Evolutionary conservation across 441 rosid species (phyloP).

Genomic region (Gossypium davidsonii): DNA sequence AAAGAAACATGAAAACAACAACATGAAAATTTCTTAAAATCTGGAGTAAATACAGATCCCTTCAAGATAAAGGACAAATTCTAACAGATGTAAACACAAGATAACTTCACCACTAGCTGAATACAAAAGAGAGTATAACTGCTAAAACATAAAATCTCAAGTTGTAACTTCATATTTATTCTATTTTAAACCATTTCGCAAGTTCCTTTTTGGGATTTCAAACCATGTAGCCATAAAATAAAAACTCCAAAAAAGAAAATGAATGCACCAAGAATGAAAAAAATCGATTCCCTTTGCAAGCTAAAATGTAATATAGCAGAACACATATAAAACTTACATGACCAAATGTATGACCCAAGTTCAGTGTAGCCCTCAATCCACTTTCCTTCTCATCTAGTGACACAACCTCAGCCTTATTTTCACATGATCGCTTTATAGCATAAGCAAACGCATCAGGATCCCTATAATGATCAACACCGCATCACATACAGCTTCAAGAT

Average conservation of each 20-base stretch:
- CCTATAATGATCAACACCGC: constrained; percentile 33
- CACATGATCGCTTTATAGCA: constrained; percentile 94
- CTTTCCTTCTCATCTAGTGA: constrained; percentile 97
- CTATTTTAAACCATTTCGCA: neutral
- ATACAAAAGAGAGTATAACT: neutral
- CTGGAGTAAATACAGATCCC: neutral
- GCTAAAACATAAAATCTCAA: neutral
- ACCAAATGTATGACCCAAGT: constrained; percentile 97
- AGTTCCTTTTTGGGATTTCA: neutral
- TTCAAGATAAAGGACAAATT: neutral
- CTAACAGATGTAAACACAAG: neutral
- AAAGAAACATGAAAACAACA: constrained; percentile 11
- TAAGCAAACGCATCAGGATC: constrained; percentile 77
- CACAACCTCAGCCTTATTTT: constrained; percentile 94
- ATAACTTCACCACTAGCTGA: neutral
- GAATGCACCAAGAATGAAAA: neutral
- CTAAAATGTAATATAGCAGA: neutral
- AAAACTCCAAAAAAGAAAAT: neutral
- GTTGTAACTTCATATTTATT: neutral
- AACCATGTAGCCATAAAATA: neutral
- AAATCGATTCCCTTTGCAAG: neutral
- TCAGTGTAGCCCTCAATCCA: constrained; percentile 84
- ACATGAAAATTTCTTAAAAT: neutral
- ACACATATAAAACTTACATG: constrained; percentile 52
- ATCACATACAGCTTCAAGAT: neutral